Evolutionary conservation across 108 stramenopile genomes (phyloP).

Genomic region (Nitzschia sp.): DNA sequence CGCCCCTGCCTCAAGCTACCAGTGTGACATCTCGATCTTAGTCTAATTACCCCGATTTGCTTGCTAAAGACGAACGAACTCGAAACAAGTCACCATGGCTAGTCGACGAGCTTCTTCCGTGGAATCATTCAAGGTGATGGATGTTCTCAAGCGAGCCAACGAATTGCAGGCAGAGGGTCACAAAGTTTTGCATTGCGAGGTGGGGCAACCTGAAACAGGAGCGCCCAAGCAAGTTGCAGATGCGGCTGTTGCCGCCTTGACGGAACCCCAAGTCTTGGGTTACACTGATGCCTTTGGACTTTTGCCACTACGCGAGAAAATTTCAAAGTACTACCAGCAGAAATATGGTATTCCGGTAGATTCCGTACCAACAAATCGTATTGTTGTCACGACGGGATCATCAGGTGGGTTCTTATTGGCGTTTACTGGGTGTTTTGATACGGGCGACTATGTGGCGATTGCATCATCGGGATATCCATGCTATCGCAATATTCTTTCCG

Average conservation of each 20-base stretch:
- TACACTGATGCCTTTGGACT: slow-evolving; percentile 93
- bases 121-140: slow-evolving; percentile 91
- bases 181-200: slow-evolving; percentile 81
- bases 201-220: slow-evolving; percentile 88
- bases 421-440: slow-evolving; percentile 88
- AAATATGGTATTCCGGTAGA: slow-evolving; percentile 50
- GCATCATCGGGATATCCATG: slow-evolving; percentile 90
- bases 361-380: slow-evolving; percentile 41
- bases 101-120: slow-evolving; percentile 52
- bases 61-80: too few relatives aligned
- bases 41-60: too few relatives aligned
- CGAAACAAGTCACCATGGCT: background rate
- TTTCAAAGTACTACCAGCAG: slow-evolving; percentile 65
- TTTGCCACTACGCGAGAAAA: slow-evolving; percentile 62
- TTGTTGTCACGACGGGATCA: slow-evolving; percentile 89
- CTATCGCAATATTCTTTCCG: slow-evolving; percentile 89
- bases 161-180: slow-evolving; percentile 65
- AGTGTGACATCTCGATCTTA: too few relatives aligned
- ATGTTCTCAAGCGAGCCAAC: slow-evolving; percentile 80
- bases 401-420: slow-evolving; percentile 88
- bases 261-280: slow-evolving; percentile 57
- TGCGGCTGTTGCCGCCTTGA: slow-evolving; percentile 70
- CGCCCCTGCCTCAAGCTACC: too few relatives aligned
- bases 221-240: slow-evolving; percentile 74
- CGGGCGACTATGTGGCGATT: slow-evolving; percentile 82